Base-by-base conservation (phyloP, 2,329 filamentous ascomycete species). In the Ramularia endophylla region DNA sequence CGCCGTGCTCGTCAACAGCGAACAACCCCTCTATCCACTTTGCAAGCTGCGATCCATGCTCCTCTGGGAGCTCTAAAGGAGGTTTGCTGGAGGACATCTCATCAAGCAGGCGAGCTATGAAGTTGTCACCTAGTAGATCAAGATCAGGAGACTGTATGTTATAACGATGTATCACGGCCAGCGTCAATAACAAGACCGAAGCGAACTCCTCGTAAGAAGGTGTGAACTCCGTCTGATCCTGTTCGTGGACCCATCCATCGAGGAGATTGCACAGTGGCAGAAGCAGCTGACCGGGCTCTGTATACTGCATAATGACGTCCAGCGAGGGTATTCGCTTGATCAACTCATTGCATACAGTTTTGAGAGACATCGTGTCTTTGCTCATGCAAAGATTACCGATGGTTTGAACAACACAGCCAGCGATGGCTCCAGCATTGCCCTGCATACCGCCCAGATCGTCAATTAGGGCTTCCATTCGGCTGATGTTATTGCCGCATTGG, bases 201-300 rank as follows among this genome's bases (percentile, higher is more conserved):
- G 85, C 85, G 51, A 90, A 92, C 53, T 94, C 87, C 56, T 92
- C 87, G 53, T 92, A 92, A 0, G 88, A 80, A 0, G 85, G 85
- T 58, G 90, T 86, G 53, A 87, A 87, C 58, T 92, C 87, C 39
- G 71, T 73, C 63, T 89, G 85, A 52, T 90, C 85, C 47, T 88
- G 85, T 28, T 90, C 86, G 53, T 89, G 87, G 8, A 75, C 72
- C 86, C 86, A 92, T 47, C 78, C 78, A 53, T 92, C 85, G 9
- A 94, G 70, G 8, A 90, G 69, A 16, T 81, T 78, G 59, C 84
- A 89, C 1, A 92, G 64, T 1, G 86, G 86, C 36, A 80, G 77
- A 3, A 92, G 65, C 8, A 92, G 75, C n/a, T 75, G 75, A 0
- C 75, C 69, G 0, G 84, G 74, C 45, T 80, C 85, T 44, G 83